These are phyloP conservation scores for Nitzschia putrida DNA, from an alignment of 108 stramenopile species.

Conservation along the genomic window DNA sequence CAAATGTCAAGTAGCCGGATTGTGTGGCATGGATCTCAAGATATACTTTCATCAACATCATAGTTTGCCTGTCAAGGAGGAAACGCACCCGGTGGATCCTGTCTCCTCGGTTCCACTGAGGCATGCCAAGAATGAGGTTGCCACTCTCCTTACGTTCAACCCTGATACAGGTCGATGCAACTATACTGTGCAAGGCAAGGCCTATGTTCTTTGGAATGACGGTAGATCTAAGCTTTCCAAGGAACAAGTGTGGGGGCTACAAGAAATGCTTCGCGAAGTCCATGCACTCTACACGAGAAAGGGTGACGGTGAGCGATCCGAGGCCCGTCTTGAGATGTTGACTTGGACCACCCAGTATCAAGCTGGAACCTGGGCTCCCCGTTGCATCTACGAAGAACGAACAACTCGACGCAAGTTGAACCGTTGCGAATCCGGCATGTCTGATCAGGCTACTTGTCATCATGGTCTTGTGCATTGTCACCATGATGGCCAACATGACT, in stretches of 20 bases:
- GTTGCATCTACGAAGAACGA: slow-evolving; percentile 15
- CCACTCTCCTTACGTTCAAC: slow-evolving; percentile 13
- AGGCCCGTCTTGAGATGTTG: slow-evolving; percentile 11
- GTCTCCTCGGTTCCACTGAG: background rate
- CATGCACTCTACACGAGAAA: slow-evolving; percentile 16
- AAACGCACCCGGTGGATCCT: background rate
- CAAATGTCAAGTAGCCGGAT: slow-evolving; percentile 35
- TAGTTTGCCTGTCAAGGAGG: background rate
- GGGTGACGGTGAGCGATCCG: background rate
- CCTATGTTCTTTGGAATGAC: slow-evolving; percentile 17
- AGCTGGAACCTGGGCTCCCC: slow-evolving; percentile 20
- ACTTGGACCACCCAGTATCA: slow-evolving; percentile 12
- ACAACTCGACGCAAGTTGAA: background rate
- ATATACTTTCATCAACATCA: slow-evolving; percentile 18
- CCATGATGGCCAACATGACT: slow-evolving; percentile 13
- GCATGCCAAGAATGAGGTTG: slow-evolving; percentile 7
- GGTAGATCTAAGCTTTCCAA: background rate
- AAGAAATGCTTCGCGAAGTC: slow-evolving; percentile 10
- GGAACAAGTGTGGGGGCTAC: slow-evolving; percentile 13
- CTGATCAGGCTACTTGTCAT: slow-evolving; percentile 21
- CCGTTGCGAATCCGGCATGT: slow-evolving; percentile 15
- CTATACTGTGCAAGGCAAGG: slow-evolving; percentile 20
- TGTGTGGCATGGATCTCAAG: slow-evolving; percentile 29
- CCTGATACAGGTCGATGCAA: slow-evolving; percentile 11
- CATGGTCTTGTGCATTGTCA: slow-evolving; percentile 12